Evolutionary conservation across 176 grass and related monocot genomes (phyloP).

Genomic region (Oryza rufipogon): DNA sequence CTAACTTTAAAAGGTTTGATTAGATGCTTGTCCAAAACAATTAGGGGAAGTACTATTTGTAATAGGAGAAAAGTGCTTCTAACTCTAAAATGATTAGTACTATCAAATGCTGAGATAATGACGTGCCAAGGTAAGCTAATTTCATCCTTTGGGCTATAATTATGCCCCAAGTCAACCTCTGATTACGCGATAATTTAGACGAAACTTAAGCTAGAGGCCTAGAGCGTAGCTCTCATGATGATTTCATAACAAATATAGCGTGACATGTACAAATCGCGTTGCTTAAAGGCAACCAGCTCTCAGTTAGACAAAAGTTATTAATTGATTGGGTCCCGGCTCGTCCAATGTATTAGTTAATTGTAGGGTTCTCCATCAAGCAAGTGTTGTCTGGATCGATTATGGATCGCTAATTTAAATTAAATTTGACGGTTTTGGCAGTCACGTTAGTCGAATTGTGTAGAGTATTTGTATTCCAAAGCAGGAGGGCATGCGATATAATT

Average conservation of each 20-base stretch:
- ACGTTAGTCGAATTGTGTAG: neutral
- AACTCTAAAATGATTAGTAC: neutral
- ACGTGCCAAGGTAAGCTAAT: neutral
- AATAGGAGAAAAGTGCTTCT: too few relatives aligned
- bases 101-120: neutral
- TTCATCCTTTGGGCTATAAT: neutral
- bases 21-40: neutral
- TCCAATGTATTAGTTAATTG: conserved; percentile 1
- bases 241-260: neutral
- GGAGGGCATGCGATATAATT: neutral
- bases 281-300: neutral
- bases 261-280: neutral
- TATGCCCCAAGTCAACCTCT: conserved; percentile 24
- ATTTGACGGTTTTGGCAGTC: neutral
- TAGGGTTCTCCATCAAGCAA: neutral
- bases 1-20: neutral
- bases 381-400: neutral
- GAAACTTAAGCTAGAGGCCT: neutral
- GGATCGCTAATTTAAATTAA: neutral
- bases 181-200: conserved; percentile 3
- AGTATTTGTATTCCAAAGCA: neutral
- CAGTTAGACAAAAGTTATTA: too few relatives aligned
- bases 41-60: too few relatives aligned
- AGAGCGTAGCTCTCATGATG: neutral
- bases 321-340: neutral